Evolutionary conservation across 2,329 filamentous ascomycete genomes (phyloP).

Genomic region (Arthrobotrys conoides): DNA sequence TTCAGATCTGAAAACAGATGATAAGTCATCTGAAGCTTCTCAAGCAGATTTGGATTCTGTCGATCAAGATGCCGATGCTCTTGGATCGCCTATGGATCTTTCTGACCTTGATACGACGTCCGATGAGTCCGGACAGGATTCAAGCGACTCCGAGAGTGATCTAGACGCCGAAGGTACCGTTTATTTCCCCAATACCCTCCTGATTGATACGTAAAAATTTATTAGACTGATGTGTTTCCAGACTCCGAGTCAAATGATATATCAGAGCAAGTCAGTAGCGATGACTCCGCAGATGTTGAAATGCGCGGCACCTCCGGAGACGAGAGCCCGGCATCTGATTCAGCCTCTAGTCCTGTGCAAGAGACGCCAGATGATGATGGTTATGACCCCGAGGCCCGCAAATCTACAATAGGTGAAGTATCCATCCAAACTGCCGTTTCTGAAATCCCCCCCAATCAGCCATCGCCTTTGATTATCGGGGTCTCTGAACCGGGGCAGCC

Average conservation of each 20-base stretch:
- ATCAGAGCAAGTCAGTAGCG: conserved; percentile 33
- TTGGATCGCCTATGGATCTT: conserved; percentile 51
- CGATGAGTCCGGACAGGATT: conserved; percentile 13
- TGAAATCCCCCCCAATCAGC: conserved; percentile 64
- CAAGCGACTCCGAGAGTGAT: not conserved
- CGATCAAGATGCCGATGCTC: conserved; percentile 24
- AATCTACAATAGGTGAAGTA: conserved; percentile 49
- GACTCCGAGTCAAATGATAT: conserved; percentile 28
- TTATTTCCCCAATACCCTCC: not conserved
- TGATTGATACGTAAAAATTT: conserved; percentile 2
- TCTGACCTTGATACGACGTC: conserved; percentile 33
- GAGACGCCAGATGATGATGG: conserved; percentile 30
- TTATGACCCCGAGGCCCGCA: conserved; percentile 44
- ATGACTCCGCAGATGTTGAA: conserved; percentile 44
- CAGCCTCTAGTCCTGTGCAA: conserved; percentile 36
- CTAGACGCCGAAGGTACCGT: conserved; percentile 33
- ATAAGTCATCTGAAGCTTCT: conserved; percentile 33
- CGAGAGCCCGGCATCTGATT: conserved; percentile 12
- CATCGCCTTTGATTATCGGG: conserved; percentile 61
- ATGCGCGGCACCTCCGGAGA: conserved; percentile 29
- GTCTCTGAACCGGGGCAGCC: conserved; percentile 22
- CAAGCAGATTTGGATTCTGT: conserved; percentile 30
- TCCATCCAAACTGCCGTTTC: conserved; percentile 33
- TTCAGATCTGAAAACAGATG: conserved; percentile 14
- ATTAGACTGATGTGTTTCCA: conserved; percentile 32